Conservation (phyloP, 805 yeast genomes). For the Saccharomycopsis sp. region DNA sequence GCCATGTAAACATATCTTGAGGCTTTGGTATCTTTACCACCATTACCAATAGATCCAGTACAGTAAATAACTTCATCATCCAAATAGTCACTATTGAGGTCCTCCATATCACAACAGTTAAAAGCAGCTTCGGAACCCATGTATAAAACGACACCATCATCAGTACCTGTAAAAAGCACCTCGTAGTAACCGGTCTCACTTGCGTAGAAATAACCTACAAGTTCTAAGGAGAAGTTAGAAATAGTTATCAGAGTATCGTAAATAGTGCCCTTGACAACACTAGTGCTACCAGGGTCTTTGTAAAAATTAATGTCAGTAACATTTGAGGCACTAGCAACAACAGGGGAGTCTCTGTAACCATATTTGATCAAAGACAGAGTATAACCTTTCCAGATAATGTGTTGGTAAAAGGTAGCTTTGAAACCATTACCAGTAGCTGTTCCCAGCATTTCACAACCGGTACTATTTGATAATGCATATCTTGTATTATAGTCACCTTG, state of each 20-base stretch:
- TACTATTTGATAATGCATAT: neutral
- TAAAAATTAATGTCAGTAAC: constrained; percentile 2
- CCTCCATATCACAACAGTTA: constrained; percentile 28
- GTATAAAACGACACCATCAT: constrained; percentile 29
- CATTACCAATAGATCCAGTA: constrained; percentile 9
- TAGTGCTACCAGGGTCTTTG: neutral
- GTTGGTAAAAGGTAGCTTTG: neutral
- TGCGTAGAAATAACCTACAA: constrained; percentile 27
- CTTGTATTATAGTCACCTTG: neutral
- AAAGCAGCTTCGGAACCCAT: constrained; percentile 30
- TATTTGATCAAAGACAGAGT: neutral
- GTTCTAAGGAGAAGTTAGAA: constrained; percentile 24
- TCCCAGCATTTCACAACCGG: neutral
- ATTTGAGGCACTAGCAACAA: neutral
- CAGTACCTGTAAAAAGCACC: constrained; percentile 24
- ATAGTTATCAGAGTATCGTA: constrained; percentile 19
- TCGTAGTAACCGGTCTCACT: constrained; percentile 27
- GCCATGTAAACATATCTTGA: constrained; percentile 17
- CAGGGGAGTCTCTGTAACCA: neutral
- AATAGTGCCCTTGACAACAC: neutral
- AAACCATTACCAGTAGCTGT: neutral
- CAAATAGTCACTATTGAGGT: constrained; percentile 3
- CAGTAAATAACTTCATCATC: constrained; percentile 6
- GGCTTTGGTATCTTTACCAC: constrained; percentile 16
- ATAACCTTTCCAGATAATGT: neutral